Evolutionary conservation across 352 stramenopile species (phyloP), one percentile per base, ranked within the genome.

Genomic region (Globisporangium paroecandrum): DNA sequence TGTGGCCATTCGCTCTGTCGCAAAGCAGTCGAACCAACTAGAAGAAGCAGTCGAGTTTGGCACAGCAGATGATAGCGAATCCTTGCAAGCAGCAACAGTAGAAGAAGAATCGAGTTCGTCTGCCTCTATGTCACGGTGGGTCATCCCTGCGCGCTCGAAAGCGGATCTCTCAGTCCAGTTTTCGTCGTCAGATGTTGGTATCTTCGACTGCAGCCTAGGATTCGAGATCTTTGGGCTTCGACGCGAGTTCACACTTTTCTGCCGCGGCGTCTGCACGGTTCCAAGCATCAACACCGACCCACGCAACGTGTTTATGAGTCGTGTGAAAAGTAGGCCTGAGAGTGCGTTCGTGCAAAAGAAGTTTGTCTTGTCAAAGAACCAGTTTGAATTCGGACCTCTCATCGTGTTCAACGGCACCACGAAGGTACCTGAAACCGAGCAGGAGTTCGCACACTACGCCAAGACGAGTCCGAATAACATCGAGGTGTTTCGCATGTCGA

Each of bases 251-350:
- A 83, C 75, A 12, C 77, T 98, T 3, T 89, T 97, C 56, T 89
- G 82, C 49, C 81, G 84, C 18, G 95, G 88, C 12, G 77, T 79
- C 0, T 97, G 93, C 56, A 76, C 78, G 6, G 91, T 98, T 15
- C 95, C 95, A n/a, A 87, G 82, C 18, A 97, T 98, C 67, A 98
- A 98, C 73, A 84, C 69, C 29, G 94, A 98, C 62, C 94, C 94
- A 10, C 78, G 91, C 43, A 98, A 98, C 66, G 89, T 98, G 2
- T 98, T 98, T 66, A 98, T 98, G 94, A 88, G 83, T 53, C 87
- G 95, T 15, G 74, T 97, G 18, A 98, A 98, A 72, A 87, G 78
- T 36, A 74, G 78, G 9, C 74, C 82, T 2, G 88, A 94, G 24
- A 65, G 75, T 7, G 66, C 72, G 9, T 84, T 93, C 71, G 81